Percentiles rank a stretch among this genome's conserved stretches.
These are phyloP conservation scores for Bacidia gigantensis DNA, from an alignment of 495 filamentous ascomycete genomes.

Conservation along the genomic window DNA sequence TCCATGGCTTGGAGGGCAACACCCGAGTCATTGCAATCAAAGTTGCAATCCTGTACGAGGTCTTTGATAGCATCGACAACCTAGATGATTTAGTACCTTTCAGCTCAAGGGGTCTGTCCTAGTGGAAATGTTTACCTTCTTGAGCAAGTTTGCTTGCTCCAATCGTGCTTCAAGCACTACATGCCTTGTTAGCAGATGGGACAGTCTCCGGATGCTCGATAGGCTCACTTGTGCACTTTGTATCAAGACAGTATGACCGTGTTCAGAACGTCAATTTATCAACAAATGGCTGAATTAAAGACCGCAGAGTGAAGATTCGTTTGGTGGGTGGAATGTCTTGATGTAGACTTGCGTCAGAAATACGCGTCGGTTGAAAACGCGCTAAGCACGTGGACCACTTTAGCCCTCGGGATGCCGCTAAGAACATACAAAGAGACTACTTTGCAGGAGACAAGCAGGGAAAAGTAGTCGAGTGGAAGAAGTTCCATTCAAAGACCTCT, in stretches of 20 bases:
- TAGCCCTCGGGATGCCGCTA: no score
- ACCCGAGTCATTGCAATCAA: constrained; percentile 99
- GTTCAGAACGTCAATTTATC: no score
- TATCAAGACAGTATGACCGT: no score
- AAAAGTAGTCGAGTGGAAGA: no score
- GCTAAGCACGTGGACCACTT: no score
- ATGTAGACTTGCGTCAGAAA: not conserved
- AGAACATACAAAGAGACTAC: no score
- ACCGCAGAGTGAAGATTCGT: no score
- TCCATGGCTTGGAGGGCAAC: constrained; percentile 99
- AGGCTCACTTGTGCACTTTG: not conserved
- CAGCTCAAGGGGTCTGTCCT: not conserved
- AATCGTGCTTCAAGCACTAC: constrained; percentile 97
- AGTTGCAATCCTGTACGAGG: constrained; percentile 98
- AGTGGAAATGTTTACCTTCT: constrained; percentile 63
- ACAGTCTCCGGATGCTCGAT: not conserved
- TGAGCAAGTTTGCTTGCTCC: constrained; percentile 85
- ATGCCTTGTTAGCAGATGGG: not conserved
- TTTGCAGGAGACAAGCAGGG: no score
- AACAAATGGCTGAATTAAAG: no score
- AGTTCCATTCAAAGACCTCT: no score
- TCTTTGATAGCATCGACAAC: constrained; percentile 99
- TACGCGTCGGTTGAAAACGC: not conserved
- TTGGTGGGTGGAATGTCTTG: no score
- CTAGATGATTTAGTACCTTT: constrained; percentile 23